phyloP scores from a whole-genome alignment of 1,284 basidiomycete species.

The Moesziomyces parantarcticus region DNA sequence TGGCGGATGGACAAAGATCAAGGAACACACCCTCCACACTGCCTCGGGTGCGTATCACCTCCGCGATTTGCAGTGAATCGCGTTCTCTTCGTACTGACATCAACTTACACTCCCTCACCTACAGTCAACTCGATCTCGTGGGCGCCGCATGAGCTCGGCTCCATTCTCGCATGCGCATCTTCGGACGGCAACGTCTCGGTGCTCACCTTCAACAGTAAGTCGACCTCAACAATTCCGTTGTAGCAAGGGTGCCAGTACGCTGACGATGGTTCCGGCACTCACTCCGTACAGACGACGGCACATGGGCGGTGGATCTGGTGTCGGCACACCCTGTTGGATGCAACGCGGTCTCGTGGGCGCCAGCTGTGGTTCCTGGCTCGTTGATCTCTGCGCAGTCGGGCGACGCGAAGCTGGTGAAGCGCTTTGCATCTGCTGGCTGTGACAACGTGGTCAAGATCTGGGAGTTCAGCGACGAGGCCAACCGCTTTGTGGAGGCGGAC shows the following conservation, averaged over 20 bases:
- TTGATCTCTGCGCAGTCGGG: conserved; percentile 64
- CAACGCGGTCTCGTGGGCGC: conserved; percentile 97
- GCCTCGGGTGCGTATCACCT: conserved; percentile 79
- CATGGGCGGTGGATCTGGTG: conserved; percentile 94
- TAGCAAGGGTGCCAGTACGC: background rate
- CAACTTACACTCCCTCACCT: background rate
- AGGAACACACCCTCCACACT: conserved; percentile 93
- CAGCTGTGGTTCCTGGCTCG: conserved; percentile 85
- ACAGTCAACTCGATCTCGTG: conserved; percentile 96
- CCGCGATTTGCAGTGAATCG: background rate
- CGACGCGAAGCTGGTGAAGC: conserved; percentile 48
- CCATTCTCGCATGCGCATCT: conserved; percentile 96
- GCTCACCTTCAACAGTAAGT: conserved; percentile 92
- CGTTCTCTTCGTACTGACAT: background rate
- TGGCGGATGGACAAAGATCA: conserved; percentile 86
- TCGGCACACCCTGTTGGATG: conserved; percentile 95
- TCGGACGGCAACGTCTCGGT: conserved; percentile 98
- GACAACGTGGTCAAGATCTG: conserved; percentile 96
- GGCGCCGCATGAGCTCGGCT: conserved; percentile 97
- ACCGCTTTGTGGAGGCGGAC: conserved; percentile 61
- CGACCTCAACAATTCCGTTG: no score
- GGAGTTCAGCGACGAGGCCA: conserved; percentile 74
- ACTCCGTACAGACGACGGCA: conserved; percentile 81
- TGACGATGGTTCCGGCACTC: background rate
- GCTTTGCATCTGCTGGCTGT: conserved; percentile 92